Percentiles rank a stretch among this genome's conserved stretches.
phyloP scores from a whole-genome alignment of 192 early-diverging fungal genomes.

The Coemansia sp. region DNA sequence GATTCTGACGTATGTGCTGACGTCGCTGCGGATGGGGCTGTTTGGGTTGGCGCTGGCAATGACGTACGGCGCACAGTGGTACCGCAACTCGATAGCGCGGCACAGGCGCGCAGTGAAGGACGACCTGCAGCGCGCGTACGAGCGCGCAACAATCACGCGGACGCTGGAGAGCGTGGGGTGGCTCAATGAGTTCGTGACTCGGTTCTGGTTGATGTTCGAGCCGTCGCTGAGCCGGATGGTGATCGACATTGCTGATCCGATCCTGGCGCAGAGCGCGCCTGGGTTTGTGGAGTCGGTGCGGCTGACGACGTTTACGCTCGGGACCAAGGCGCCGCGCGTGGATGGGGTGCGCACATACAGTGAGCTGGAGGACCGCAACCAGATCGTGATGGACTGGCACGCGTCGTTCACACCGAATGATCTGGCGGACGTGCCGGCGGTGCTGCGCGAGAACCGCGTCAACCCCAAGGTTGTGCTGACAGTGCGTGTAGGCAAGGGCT shows the following conservation, averaged over 20 bases:
- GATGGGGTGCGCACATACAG: slow-evolving; percentile 71
- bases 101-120: slow-evolving; percentile 68
- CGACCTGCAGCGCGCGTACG: slow-evolving; percentile 67
- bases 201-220: slow-evolving; percentile 92
- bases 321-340: slow-evolving; percentile 73
- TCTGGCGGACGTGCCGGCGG: slow-evolving; percentile 66
- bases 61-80: slow-evolving; percentile 63
- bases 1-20: slow-evolving; percentile 53
- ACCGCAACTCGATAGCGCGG: slow-evolving; percentile 69
- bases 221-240: slow-evolving; percentile 77
- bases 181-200: slow-evolving; percentile 84
- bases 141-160: slow-evolving; percentile 49
- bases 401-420: slow-evolving; percentile 84
- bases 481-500: slow-evolving; percentile 83
- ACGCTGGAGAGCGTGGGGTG: slow-evolving; percentile 76
- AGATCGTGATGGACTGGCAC: slow-evolving; percentile 88
- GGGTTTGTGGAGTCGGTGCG: slow-evolving; percentile 78
- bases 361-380: slow-evolving; percentile 68
- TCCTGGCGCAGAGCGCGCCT: slow-evolving; percentile 74
- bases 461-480: slow-evolving; percentile 88
- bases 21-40: slow-evolving; percentile 48
- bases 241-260: slow-evolving; percentile 67
- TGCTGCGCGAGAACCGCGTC: slow-evolving; percentile 66
- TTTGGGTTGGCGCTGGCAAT: slow-evolving; percentile 44
- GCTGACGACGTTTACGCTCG: slow-evolving; percentile 73